Base-by-base conservation (phyloP, 768 basidiomycete species). In the Crucibulum laeve region DNA sequence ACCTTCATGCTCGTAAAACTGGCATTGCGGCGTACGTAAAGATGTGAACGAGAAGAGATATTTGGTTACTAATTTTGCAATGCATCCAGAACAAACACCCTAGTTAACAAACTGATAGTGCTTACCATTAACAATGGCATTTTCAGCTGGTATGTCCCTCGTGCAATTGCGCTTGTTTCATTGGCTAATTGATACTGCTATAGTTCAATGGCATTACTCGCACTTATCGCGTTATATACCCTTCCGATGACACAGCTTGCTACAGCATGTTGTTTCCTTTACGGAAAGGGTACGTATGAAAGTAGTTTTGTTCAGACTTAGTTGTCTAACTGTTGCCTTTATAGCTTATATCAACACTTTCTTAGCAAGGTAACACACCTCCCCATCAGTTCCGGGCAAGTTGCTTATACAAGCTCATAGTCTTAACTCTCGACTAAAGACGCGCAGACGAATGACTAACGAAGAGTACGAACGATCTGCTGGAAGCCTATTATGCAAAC, bases 341-440 rank as follows among this genome's bases (percentile, higher is more conserved):
- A 34, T 10, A 51, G 50, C 47, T n/a, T 51, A 51, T 32, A 40
- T 35, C 28, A 51, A 51, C 32, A 35, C 47, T 5, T 45, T 51
- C 15, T 35, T 48, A 11, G 42, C 47, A 24, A 48, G 41, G 50
- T 51, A 24, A 32, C 26, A 25, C 21, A n/a, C 30, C 21, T 19
- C 26, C 19, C n/a, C 25, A 10, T 21, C 30, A 22, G 4, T 40
- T 18, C 37, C 13, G 15, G 25, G 30, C 17, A 5, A 3, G 5
- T 7, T 32, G n/a, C 23, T n/a, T 5, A 6, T 4, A 25, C 11
- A 3, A 14, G 22, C 14, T 23, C 5, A 21, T 25, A 47, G 46
- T 33, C 35, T 45, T 15, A 48, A 51, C 30, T 43, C 43, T 19
- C 43, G 43, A 18, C 24, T 23, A 32, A 21, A 40, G 33, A 19